A percentile compares a stretch with the other conserved stretches of the same genome.
These are phyloP conservation scores for Fomitopsis palustris DNA, from an alignment of 1,284 basidiomycete genomes.

Conservation along the genomic window DNA sequence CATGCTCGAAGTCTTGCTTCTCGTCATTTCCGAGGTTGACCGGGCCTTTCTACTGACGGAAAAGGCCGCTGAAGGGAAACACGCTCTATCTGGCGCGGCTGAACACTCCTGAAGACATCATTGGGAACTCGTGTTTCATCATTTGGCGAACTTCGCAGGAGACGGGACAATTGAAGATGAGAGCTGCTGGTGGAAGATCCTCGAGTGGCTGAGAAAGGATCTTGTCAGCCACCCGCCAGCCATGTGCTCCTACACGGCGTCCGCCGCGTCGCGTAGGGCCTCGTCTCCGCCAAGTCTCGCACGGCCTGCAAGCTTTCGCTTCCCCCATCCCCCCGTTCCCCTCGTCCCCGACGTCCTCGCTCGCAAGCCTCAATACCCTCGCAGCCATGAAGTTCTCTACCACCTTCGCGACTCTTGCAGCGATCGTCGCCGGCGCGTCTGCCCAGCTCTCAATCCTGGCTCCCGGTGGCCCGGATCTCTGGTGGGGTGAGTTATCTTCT, in stretches of 20 bases:
- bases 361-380: neutral
- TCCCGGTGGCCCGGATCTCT: slow-evolving; percentile 35
- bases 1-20: too few relatives aligned
- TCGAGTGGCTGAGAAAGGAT: neutral
- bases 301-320: neutral
- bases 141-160: too few relatives aligned
- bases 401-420: slow-evolving; percentile 29
- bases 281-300: neutral
- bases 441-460: slow-evolving; percentile 35
- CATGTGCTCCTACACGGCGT: neutral
- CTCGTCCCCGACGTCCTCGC: slow-evolving; percentile 4
- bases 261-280: neutral
- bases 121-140: too few relatives aligned
- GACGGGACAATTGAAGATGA: too few relatives aligned
- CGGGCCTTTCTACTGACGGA: too few relatives aligned
- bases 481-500: slow-evolving; percentile 42
- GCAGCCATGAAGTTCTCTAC: slow-evolving; percentile 35
- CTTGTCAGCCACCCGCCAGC: neutral
- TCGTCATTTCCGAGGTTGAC: too few relatives aligned
- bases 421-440: slow-evolving; percentile 32
- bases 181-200: neutral
- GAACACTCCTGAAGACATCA: too few relatives aligned
- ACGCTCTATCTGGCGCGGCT: too few relatives aligned
- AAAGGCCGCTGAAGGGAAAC: too few relatives aligned
- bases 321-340: slow-evolving; percentile 3